Evolutionary conservation across 306 rosid genomes (phyloP).

Genomic region (Cajanus cajan): DNA sequence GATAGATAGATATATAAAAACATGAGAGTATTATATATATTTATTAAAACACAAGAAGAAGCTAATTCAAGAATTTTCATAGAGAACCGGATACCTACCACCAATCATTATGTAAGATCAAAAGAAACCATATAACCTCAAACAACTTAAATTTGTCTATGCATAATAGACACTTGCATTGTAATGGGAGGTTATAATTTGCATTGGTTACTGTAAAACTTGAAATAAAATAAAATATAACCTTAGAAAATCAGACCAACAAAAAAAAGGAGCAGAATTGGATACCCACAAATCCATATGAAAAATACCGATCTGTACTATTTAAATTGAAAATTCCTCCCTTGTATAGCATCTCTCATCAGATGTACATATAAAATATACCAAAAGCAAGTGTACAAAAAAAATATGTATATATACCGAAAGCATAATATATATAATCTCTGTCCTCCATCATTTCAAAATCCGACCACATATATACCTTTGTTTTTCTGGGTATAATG

Average conservation of each 20-base stretch:
- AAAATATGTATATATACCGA: background rate
- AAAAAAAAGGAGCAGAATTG: slow-evolving; percentile 12
- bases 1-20: background rate
- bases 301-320: slow-evolving; percentile 6
- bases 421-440: background rate
- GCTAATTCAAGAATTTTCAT: background rate
- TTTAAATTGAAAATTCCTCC: slow-evolving; percentile 7
- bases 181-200: background rate
- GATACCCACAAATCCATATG: slow-evolving; percentile 29
- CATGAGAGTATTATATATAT: background rate
- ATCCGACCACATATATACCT: background rate
- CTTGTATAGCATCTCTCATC: background rate
- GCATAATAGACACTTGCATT: background rate
- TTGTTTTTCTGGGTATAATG: background rate
- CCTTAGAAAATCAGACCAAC: background rate
- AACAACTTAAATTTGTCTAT: background rate
- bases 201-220: background rate
- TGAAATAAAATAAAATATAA: background rate
- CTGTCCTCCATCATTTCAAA: background rate
- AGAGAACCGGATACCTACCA: background rate
- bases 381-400: background rate
- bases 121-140: background rate
- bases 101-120: background rate
- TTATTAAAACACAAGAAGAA: background rate
- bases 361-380: background rate